phyloP scores from a whole-genome alignment of 345 rosid species.

The Linum trigynum region DNA sequence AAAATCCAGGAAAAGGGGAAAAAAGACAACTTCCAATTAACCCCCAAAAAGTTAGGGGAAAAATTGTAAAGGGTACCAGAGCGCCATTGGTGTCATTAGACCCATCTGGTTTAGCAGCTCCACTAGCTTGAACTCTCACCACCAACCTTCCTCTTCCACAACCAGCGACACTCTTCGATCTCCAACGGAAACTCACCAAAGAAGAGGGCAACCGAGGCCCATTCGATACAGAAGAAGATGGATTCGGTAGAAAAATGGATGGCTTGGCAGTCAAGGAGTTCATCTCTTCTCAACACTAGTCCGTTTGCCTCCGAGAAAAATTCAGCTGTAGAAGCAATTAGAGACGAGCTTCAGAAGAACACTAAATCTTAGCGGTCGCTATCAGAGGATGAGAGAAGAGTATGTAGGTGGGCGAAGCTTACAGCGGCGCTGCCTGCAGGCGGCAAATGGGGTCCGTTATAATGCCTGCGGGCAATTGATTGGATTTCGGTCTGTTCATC shows the following conservation, averaged over 20 bases:
- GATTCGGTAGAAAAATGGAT: conserved; percentile 17
- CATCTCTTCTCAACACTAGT: conserved; percentile 30
- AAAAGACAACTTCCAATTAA: conserved; percentile 36
- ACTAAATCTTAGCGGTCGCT: no score
- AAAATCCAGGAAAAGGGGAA: background rate
- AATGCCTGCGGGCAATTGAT: no score
- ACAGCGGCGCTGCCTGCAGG: no score
- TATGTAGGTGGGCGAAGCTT: no score
- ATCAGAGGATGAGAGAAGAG: background rate
- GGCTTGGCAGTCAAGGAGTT: conserved; percentile 43
- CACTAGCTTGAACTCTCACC: conserved; percentile 46
- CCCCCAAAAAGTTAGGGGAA: no score
- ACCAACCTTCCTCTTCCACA: conserved; percentile 19
- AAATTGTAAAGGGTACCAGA: no score
- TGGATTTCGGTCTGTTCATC: no score
- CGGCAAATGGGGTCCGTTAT: no score
- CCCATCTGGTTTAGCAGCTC: conserved; percentile 32
- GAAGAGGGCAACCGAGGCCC: conserved; percentile 28
- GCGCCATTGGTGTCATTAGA: conserved; percentile 5
- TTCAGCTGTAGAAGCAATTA: background rate
- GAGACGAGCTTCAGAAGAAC: background rate
- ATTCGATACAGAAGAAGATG: conserved; percentile 22
- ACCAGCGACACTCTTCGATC: conserved; percentile 8
- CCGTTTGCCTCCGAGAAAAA: background rate
- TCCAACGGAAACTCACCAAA: conserved; percentile 31